Evolutionary conservation across 768 basidiomycete species (phyloP), one percentile per base, ranked within the genome.

Genomic region (Termitomyces sp.): DNA sequence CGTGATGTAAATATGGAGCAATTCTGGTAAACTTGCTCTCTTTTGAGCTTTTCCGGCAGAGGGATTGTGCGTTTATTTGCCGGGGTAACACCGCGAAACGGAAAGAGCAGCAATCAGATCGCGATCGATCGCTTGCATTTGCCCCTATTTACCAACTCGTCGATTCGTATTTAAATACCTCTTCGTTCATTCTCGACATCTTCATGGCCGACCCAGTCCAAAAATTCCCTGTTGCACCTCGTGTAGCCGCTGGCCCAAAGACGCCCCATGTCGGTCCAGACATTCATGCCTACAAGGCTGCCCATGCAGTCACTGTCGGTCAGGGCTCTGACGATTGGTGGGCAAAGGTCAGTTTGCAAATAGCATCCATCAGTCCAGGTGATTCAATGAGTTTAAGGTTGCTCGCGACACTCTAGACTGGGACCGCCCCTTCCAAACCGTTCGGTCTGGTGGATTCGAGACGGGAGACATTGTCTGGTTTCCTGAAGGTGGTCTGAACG

Each of bases 381-480:
- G 35, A 45, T 43, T 3, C 28, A 14, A 57, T 24, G 45, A 35
- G 5, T 3, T 47, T 48, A 42, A 89, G 85, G 71, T 77, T 61
- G 95, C 96, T 1, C 76, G 78, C 56, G 83, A 93, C 56, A 83
- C 80, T 38, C 73, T 97, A 32, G 76, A 91, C 71, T 94, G 93
- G 93, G 84, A 94, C 69, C 80, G 87, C 32, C 91, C 90, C 11
- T 98, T 97, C 81, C 77, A 84, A 58, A 93, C 85, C 24, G 93
- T 98, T 56, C 76, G 87, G 64, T 75, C 88, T 4, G 96, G 96
- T 43, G 75, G 79, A 7, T 98, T 98, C 65, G 78, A 81, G 64
- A 82, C 80, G 2, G 96, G 95, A 28, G 92, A 97, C 67, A 85
- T 96, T 56, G 80, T 81, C 59, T 98, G 96, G 96, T 98, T 98